phyloP scores from a whole-genome alignment of 2,329 filamentous ascomycete genomes.

The Huntiella moniliformis region DNA sequence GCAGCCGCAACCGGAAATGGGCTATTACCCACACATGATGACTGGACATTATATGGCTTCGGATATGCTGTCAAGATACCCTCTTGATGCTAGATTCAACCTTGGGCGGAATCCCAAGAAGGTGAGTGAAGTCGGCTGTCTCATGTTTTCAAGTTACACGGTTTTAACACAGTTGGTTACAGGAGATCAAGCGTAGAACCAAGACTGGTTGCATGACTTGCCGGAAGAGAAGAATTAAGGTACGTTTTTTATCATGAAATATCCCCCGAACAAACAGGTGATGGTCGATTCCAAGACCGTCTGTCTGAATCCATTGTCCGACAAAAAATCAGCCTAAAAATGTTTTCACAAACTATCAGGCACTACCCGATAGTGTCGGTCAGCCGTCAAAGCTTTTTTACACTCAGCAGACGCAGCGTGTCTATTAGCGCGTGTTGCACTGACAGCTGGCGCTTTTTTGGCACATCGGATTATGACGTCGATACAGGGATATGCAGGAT shows the following conservation, averaged over 20 bases:
- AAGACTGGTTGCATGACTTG: constrained; percentile 46
- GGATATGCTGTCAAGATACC: constrained; percentile 27
- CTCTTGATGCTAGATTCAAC: constrained; percentile 30
- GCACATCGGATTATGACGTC: constrained; percentile 1
- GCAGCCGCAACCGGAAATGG: constrained; percentile 9
- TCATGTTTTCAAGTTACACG: constrained; percentile 5
- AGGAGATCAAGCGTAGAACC: constrained; percentile 45
- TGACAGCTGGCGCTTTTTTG: too few relatives aligned
- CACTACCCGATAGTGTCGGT: too few relatives aligned
- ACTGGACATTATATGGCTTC: constrained; percentile 20
- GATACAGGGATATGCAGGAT: background rate
- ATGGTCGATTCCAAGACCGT: too few relatives aligned
- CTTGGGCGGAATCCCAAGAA: constrained; percentile 36
- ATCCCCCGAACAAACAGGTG: too few relatives aligned
- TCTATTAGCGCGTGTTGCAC: too few relatives aligned
- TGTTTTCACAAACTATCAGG: too few relatives aligned
- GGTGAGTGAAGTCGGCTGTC: constrained; percentile 18
- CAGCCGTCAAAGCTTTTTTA: too few relatives aligned
- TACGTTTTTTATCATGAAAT: constrained; percentile 15
- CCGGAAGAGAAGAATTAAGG: constrained; percentile 43
- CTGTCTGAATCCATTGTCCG: too few relatives aligned
- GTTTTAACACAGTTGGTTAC: constrained; percentile 8
- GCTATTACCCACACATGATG: constrained; percentile 8
- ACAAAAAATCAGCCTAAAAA: too few relatives aligned
- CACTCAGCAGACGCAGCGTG: background rate